Evolutionary conservation across 139 green algal species (phyloP), one percentile per base, ranked within the genome.

Genomic region (Penium margaritaceum): DNA sequence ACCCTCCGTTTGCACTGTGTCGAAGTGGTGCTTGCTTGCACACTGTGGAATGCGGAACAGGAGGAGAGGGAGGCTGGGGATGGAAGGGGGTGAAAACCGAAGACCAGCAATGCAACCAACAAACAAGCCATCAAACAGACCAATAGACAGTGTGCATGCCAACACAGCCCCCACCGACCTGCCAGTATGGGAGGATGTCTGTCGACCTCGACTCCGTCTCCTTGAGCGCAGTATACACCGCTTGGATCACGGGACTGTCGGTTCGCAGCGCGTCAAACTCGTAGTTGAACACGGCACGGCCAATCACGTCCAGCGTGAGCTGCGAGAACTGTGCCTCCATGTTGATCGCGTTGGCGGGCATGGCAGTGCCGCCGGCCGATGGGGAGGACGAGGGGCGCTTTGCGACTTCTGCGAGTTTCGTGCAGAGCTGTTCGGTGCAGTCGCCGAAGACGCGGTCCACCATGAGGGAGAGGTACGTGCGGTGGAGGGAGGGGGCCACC

Each of bases 281-380:
- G 81, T 97, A 98, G 88, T 97, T 98, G 85, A 99, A 99, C 33
- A 98, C 90, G 0, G 90, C 78, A 82, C 94, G 92, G 57, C 93
- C 95, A 71, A 99, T 97, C 35, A 99, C 87, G 83, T 99, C 95
- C 44, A 99, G 85, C 1, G 95, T 98, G 9, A 98, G 82, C 87
- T 85, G 75, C 29, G 79, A 90, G 84, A 97, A 98, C 54, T 75
- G 85, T 0, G 86, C 89, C 85, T 99, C 94, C 88, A 99, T 92
- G 85, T 99, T 91, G 6, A 99, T 82, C 1, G 84, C 37, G 21
- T 77, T 66, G 2, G 84, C 80, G 5, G 64, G 53, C 39, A n/a
- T n/a, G n/a, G n/a, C n/a, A n/a, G n/a, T n/a, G n/a, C n/a, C n/a
- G n/a, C n/a, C n/a, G n/a, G n/a, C n/a, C n/a, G n/a, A n/a, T n/a